Percentiles rank a stretch among this genome's conserved stretches.
phyloP scores from a whole-genome alignment of 2,329 filamentous ascomycete genomes.

The Fusarium humuli region DNA sequence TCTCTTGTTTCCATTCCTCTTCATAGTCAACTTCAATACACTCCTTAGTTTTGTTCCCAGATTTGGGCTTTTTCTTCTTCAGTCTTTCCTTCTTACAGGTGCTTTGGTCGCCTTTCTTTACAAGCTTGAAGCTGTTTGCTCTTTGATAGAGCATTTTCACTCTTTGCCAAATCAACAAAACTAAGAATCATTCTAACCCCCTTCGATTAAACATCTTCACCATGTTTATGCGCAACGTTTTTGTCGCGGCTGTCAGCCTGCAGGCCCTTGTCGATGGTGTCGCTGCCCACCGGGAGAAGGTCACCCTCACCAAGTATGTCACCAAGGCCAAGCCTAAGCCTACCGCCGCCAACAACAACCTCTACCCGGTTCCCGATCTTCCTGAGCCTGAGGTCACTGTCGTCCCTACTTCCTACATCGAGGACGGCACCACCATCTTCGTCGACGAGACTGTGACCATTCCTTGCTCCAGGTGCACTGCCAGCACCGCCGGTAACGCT shows the following conservation, averaged over 20 bases:
- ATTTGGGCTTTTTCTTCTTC: slow-evolving; percentile 42
- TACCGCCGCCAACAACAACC: slow-evolving; percentile 11
- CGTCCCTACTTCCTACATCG: slow-evolving; percentile 35
- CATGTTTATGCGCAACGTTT: slow-evolving; percentile 43
- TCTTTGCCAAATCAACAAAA: slow-evolving; percentile 42
- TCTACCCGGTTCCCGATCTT: slow-evolving; percentile 15
- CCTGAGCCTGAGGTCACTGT: slow-evolving; percentile 29
- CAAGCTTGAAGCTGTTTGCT: slow-evolving; percentile 37
- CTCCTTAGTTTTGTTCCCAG: slow-evolving; percentile 42
- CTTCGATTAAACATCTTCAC: slow-evolving; percentile 21
- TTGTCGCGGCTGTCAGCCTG: slow-evolving; percentile 43
- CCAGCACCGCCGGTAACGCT: slow-evolving; percentile 20
- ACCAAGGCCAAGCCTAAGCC: slow-evolving; percentile 28
- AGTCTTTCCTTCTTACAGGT: slow-evolving; percentile 45
- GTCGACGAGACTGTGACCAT: slow-evolving; percentile 38
- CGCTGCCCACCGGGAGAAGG: slow-evolving; percentile 34
- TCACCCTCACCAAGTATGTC: slow-evolving; percentile 31
- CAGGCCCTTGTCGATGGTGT: slow-evolving; percentile 38
- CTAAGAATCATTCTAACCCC: slow-evolving; percentile 15
- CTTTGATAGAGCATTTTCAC: slow-evolving; percentile 47
- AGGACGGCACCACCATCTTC: slow-evolving; percentile 37
- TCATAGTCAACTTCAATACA: slow-evolving; percentile 35
- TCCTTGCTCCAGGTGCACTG: slow-evolving; percentile 37
- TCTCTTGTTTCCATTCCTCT: slow-evolving; percentile 25
- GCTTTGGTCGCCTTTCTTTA: slow-evolving; percentile 43